These are phyloP conservation scores for Pueraria montana DNA, from an alignment of 306 rosid species.

Conservation along the genomic window DNA sequence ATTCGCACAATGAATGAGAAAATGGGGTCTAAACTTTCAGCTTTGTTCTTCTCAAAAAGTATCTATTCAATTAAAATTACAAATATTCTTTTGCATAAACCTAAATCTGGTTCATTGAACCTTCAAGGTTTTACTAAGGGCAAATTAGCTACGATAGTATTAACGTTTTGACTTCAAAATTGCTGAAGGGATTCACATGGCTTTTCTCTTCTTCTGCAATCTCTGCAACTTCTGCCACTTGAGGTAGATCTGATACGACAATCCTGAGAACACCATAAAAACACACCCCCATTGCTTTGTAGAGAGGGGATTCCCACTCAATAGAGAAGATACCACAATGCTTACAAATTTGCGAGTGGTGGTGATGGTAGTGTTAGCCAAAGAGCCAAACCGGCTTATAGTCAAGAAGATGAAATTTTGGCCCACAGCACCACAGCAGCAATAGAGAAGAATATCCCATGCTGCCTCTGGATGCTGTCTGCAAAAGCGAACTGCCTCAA, in stretches of 20 bases:
- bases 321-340: slow-evolving; percentile 89
- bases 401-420: slow-evolving; percentile 97
- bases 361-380: slow-evolving; percentile 95
- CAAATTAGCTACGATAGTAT: slow-evolving; percentile 30
- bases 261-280: slow-evolving; percentile 88
- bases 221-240: slow-evolving; percentile 91
- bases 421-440: slow-evolving; percentile 98
- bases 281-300: slow-evolving; percentile 96
- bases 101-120: slow-evolving; percentile 53
- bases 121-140: slow-evolving; percentile 39
- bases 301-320: slow-evolving; percentile 95
- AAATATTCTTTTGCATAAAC: slow-evolving; percentile 45
- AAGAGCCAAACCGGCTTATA: slow-evolving; percentile 92
- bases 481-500: slow-evolving; percentile 86
- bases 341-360: slow-evolving; percentile 98
- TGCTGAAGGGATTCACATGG: slow-evolving; percentile 59
- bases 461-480: slow-evolving; percentile 89
- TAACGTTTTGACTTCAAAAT: slow-evolving; percentile 54
- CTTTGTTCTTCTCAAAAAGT: slow-evolving; percentile 30
- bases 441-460: slow-evolving; percentile 87
- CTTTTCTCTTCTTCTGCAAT: slow-evolving; percentile 84
- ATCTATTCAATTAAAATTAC: slow-evolving; percentile 62
- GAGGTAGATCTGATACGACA: slow-evolving; percentile 93
- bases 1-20: slow-evolving; percentile 23
- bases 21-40: slow-evolving; percentile 22